Evolutionary conservation across 2,329 filamentous ascomycete genomes (phyloP).

Genomic region (Epichloe coenophiala): DNA sequence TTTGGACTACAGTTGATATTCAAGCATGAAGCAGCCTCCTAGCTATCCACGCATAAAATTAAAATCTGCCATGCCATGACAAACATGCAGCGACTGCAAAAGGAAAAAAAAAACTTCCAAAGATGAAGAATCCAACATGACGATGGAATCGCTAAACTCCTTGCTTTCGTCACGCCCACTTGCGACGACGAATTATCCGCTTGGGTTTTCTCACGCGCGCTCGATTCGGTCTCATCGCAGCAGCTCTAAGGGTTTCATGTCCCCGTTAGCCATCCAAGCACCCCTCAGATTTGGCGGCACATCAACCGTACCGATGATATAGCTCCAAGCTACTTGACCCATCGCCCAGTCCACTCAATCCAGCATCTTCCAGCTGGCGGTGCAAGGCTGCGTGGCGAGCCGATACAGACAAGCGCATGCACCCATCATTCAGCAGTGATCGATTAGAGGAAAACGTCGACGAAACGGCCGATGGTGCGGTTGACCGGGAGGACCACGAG

Average conservation of each 20-base stretch:
- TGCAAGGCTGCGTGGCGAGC: slow-evolving; percentile 1
- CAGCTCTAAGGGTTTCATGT: not conserved
- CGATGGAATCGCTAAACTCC: not conserved
- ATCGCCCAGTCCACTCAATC: slow-evolving; percentile 4
- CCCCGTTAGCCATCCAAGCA: not conserved
- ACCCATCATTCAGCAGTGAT: not conserved
- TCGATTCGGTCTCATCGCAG: not conserved
- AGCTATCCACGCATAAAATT: too few species aligned
- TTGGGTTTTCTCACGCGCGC: not conserved
- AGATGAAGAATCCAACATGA: too few species aligned
- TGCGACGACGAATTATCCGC: not conserved
- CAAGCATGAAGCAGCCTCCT: too few species aligned
- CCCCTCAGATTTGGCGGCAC: not conserved
- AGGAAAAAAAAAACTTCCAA: too few species aligned
- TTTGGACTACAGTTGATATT: too few species aligned
- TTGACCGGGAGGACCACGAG: not conserved
- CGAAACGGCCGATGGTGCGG: not conserved
- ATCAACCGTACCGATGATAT: slow-evolving; percentile 4
- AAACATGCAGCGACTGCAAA: too few species aligned
- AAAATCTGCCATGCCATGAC: too few species aligned
- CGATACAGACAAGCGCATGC: not conserved
- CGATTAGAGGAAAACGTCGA: slow-evolving; percentile 1
- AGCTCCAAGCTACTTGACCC: not conserved
- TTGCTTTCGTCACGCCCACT: not conserved
- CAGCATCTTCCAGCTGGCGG: slow-evolving; percentile 4